A percentile compares a stretch with the other conserved stretches of the same genome.
These are phyloP conservation scores for Solanum paucissectum DNA, from an alignment of 257 asterid genomes.

Conservation along the genomic window DNA sequence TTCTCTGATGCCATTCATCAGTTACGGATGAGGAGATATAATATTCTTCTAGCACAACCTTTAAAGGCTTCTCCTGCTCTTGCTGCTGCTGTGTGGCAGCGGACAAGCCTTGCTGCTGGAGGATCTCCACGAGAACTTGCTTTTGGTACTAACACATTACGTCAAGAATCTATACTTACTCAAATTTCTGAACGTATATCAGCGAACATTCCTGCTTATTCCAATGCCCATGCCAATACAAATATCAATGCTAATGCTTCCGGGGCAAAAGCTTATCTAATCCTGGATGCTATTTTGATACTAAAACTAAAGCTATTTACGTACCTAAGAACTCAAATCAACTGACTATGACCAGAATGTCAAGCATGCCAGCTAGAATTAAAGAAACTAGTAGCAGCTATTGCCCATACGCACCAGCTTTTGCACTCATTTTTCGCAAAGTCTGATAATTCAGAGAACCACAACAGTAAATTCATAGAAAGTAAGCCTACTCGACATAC, in stretches of 20 bases:
- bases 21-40: slow-evolving; percentile 33
- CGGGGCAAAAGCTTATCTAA: neutral
- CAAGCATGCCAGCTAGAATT: slow-evolving; percentile 9
- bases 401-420: slow-evolving; percentile 12
- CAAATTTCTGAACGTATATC: neutral
- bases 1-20: slow-evolving; percentile 43
- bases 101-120: slow-evolving; percentile 33
- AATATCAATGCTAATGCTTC: neutral
- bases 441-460: neutral
- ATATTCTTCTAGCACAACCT: slow-evolving; percentile 51
- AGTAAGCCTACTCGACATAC: neutral
- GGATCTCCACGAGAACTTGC: slow-evolving; percentile 13
- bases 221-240: neutral
- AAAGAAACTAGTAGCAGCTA: slow-evolving; percentile 2
- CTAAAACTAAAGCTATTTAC: neutral
- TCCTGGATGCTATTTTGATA: neutral
- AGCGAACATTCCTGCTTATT: neutral
- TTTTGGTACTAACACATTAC: neutral
- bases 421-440: slow-evolving; percentile 5
- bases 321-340: slow-evolving; percentile 1
- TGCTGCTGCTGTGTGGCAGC: slow-evolving; percentile 43
- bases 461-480: slow-evolving; percentile 1
- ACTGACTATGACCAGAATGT: slow-evolving; percentile 2
- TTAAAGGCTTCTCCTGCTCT: slow-evolving; percentile 31
- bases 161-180: neutral